A percentile compares a stretch with the other conserved stretches of the same genome.
Evolutionary conservation across 768 basidiomycete species (phyloP).

Genomic region (Leccinum longicurvipes): DNA sequence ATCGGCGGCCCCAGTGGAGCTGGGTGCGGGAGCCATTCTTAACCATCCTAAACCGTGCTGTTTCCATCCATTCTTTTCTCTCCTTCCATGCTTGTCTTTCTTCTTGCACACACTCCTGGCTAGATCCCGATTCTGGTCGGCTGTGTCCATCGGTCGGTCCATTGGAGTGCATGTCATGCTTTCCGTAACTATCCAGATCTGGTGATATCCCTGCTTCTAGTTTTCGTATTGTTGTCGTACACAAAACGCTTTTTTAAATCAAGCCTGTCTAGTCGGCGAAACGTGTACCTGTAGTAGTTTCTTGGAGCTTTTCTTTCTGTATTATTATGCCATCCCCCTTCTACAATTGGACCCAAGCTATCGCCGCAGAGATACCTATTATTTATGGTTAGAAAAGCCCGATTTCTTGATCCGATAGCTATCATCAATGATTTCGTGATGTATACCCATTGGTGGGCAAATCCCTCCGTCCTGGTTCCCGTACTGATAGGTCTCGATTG

Average conservation of each 20-base stretch:
- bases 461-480: slow-evolving; percentile 6
- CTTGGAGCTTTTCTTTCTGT: slow-evolving; percentile 28
- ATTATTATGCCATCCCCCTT: slow-evolving; percentile 23
- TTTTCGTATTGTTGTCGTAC: slow-evolving; percentile 25
- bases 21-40: slow-evolving; percentile 6
- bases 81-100: slow-evolving; percentile 3
- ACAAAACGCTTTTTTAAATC: slow-evolving; percentile 13
- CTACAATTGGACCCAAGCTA: slow-evolving; percentile 9
- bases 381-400: slow-evolving; percentile 21
- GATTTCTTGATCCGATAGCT: slow-evolving; percentile 22
- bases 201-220: slow-evolving; percentile 14
- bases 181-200: slow-evolving; percentile 18
- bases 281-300: slow-evolving; percentile 27
- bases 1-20: slow-evolving; percentile 20
- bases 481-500: slow-evolving; percentile 5
- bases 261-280: slow-evolving; percentile 3
- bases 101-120: slow-evolving; percentile 25
- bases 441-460: slow-evolving; percentile 12
- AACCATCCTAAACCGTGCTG: slow-evolving; percentile 1
- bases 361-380: slow-evolving; percentile 9
- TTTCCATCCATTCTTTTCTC: slow-evolving; percentile 9
- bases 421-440: slow-evolving; percentile 25
- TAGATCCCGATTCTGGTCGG: slow-evolving; percentile 18
- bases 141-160: background rate
- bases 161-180: slow-evolving; percentile 6